Base-by-base conservation (phyloP, 2,329 filamentous ascomycete genomes). In the Fusarium lyarnte region DNA sequence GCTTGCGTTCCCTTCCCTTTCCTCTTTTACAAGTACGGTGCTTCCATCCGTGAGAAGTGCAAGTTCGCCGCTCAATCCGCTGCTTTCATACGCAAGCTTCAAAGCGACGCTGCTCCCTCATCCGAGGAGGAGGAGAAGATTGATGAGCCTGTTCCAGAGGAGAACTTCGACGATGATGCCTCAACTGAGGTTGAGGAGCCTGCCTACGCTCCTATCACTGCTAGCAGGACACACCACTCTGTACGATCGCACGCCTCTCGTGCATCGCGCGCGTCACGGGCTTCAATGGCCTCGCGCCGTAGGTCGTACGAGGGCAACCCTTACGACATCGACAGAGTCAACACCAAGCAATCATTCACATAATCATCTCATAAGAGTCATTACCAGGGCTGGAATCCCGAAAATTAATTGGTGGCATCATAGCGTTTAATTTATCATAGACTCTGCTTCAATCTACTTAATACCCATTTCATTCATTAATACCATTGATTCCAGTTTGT, bases 1-100 rank as follows among this genome's bases (percentile, higher is more conserved):
- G 73, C 73, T 5, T 75, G 73, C 21, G 67, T 75, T 45, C 73
- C 73, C 8, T 71, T 75, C 41, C 73, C 73, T 6, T 75, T 75
- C 70, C 53, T 75, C 14, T 71, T 75, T 9, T 75, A 75, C 54
- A 73, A 71, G 54, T 74, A 74, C 45, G 73, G 73, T 5, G 65
- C 62, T 27, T 57, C 66, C 9, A 73, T 75, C 8, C 73, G 73
- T 2, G 65, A 73, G 35, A 70, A 73, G 58, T 74, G 72, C 72
- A 74, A 74, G 58, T 74, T 68, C 12, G 70, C 70, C 4, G 70
- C 70, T 11, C 70, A 73, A 21, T 73, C 70, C 12, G 70, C 70
- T 17, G 70, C 70, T 21, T 73, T 73, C n/a, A 74, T 73, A 25
- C 70, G 70, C 52, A 74, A 73, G 66, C 38, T 73, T 3, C 70